Base-by-base conservation (phyloP, 148 eudicot genomes). In the Vaccinium myrtillus region DNA sequence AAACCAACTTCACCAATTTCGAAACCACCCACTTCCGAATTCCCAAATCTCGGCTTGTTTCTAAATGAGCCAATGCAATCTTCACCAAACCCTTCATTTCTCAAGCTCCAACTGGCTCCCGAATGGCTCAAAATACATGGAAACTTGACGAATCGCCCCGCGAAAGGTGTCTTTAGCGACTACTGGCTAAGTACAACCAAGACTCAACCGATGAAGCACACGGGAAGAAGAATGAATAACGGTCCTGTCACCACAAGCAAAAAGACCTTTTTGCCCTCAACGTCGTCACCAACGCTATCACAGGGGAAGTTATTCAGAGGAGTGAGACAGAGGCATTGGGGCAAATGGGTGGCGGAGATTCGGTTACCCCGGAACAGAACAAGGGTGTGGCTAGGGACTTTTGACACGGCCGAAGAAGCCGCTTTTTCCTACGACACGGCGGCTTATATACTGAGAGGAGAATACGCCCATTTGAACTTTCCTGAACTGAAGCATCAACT, bases 341-440 rank as follows among this genome's bases (percentile, higher is more conserved):
- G 99, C 9, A 97, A 95, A 89, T 97, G 98, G 98, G 99, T 97
- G 32, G 99, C 99, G 0, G 99, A 97, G 79, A 97, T 97, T 49
- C 85, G 99, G 84, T 86, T 95, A 82, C 99, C 99, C 0, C 78
- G 96, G 55, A 95, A 97, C 82, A 87, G 98, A 67, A 93, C 96
- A 0, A 88, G 99, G 75, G 99, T 97, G 4, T 97, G 98, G 98
- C 85, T 97, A 4, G 99, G 98, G 76, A 97, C 98, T 9, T 97
- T 94, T 39, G 97, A 94, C 55, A 97, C 93, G 2, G 99, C 99
- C 0, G 98, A 95, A 67, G 98, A 92, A 63, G 99, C 99, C 0
- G 98, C 99, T 65, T 90, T 93, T 53, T 93, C 99, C 3, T 97
- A 97, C 82, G 99, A 97, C 63, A 93, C 98, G 3, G 99, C 99